Evolutionary conservation across 495 filamentous ascomycete species (phyloP).

Genomic region (Trichoderma virens): DNA sequence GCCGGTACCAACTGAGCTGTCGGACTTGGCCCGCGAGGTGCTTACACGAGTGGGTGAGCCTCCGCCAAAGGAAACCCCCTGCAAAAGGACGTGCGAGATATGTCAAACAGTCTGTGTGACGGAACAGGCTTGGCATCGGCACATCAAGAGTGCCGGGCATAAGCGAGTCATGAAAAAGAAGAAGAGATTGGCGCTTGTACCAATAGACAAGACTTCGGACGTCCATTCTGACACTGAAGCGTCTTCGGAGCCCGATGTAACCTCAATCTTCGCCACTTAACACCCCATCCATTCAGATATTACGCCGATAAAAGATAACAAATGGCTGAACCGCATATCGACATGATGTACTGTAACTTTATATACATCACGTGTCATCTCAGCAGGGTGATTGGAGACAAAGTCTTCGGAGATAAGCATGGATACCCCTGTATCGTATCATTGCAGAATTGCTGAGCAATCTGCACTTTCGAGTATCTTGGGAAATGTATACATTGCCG

Average conservation of each 20-base stretch:
- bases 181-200: constrained; percentile 23
- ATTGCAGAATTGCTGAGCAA: too few species aligned
- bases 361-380: too few species aligned
- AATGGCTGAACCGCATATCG: not conserved
- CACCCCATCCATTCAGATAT: not conserved
- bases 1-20: constrained; percentile 55
- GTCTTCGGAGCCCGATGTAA: not conserved
- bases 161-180: constrained; percentile 20
- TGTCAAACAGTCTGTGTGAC: constrained; percentile 63
- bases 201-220: constrained; percentile 9
- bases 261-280: not conserved
- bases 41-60: constrained; percentile 41
- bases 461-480: too few species aligned
- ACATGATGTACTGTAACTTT: too few species aligned
- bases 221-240: not conserved
- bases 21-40: constrained; percentile 46
- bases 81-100: constrained; percentile 57
- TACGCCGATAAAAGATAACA: not conserved
- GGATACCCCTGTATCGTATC: too few species aligned
- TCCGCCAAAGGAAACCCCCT: constrained; percentile 33
- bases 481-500: too few species aligned
- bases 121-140: constrained; percentile 66
- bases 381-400: too few species aligned
- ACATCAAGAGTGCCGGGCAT: constrained; percentile 63
- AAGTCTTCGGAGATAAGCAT: too few species aligned